A percentile compares a stretch with the other conserved stretches of the same genome.
phyloP scores from a whole-genome alignment of 2,329 filamentous ascomycete species.

The Bisporella sp. region DNA sequence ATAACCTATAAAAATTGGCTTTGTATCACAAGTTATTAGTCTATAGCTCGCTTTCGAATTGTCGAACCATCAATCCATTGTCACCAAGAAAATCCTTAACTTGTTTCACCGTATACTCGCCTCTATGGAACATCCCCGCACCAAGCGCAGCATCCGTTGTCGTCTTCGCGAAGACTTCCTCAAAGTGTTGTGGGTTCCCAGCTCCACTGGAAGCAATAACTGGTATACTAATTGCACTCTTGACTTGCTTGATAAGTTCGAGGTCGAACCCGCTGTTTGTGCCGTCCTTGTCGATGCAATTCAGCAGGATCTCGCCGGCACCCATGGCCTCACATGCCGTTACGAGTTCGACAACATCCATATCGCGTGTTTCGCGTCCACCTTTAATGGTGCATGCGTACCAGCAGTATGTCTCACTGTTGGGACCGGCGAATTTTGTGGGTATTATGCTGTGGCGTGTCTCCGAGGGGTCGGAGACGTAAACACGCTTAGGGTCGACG shows the following conservation, averaged over 20 bases:
- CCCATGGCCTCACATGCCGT: constrained; percentile 94
- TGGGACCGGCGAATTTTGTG: constrained; percentile 53
- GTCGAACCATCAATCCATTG: constrained; percentile 70
- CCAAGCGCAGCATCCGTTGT: constrained; percentile 87
- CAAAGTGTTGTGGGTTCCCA: constrained; percentile 80
- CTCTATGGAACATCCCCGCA: constrained; percentile 95
- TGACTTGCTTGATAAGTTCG: constrained; percentile 84
- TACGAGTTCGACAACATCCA: constrained; percentile 84
- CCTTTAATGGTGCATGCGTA: constrained; percentile 97
- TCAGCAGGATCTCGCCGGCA: constrained; percentile 86
- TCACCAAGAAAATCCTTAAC: constrained; percentile 77
- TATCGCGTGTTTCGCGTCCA: constrained; percentile 85
- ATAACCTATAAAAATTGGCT: too few species aligned
- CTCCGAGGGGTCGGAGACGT: constrained; percentile 63
- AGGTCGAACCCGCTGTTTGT: constrained; percentile 92
- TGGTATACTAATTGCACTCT: constrained; percentile 78
- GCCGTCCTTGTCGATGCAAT: constrained; percentile 96
- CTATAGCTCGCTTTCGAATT: constrained; percentile 50
- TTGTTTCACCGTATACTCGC: constrained; percentile 88
- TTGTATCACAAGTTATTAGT: background rate
- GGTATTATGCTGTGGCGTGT: constrained; percentile 65
- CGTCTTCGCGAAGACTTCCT: constrained; percentile 82
- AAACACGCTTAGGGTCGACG: constrained; percentile 88
- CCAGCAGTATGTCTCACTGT: constrained; percentile 81
- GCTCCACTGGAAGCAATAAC: constrained; percentile 94